These are phyloP conservation scores for Liquidambar formosana DNA, from an alignment of 164 flowering plant species.

Conservation along the genomic window DNA sequence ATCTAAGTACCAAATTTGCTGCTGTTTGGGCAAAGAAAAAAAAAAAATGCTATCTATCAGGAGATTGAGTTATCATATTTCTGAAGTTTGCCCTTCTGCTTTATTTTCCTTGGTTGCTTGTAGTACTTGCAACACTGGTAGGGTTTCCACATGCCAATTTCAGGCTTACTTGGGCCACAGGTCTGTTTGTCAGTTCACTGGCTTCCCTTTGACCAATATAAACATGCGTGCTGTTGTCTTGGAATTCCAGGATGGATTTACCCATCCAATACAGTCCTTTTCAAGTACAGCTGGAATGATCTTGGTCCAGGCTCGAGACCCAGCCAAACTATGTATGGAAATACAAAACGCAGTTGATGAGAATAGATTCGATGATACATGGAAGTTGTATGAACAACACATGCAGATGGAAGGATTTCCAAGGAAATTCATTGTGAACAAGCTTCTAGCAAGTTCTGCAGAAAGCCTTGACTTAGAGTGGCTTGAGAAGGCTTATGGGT, in stretches of 20 bases:
- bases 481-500: constrained; percentile 64
- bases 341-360: constrained; percentile 61
- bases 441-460: constrained; percentile 51
- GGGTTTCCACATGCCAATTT: neutral
- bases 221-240: neutral
- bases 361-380: constrained; percentile 51
- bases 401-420: constrained; percentile 87
- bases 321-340: constrained; percentile 51
- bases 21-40: neutral
- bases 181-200: neutral
- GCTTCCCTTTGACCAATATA: constrained; percentile 1
- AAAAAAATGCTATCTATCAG: constrained; percentile 4
- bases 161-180: neutral
- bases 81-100: neutral
- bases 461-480: constrained; percentile 51
- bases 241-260: constrained; percentile 8
- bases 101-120: neutral
- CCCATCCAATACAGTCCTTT: constrained; percentile 10
- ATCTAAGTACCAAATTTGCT: neutral
- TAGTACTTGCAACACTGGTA: neutral
- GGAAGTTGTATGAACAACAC: constrained; percentile 69
- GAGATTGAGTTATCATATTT: neutral
- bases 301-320: constrained; percentile 80
- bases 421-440: constrained; percentile 67
- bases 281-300: constrained; percentile 53